Percentiles rank a stretch among this genome's conserved stretches.
phyloP scores from a whole-genome alignment of 768 basidiomycete genomes.

The Tylopilus felleus region DNA sequence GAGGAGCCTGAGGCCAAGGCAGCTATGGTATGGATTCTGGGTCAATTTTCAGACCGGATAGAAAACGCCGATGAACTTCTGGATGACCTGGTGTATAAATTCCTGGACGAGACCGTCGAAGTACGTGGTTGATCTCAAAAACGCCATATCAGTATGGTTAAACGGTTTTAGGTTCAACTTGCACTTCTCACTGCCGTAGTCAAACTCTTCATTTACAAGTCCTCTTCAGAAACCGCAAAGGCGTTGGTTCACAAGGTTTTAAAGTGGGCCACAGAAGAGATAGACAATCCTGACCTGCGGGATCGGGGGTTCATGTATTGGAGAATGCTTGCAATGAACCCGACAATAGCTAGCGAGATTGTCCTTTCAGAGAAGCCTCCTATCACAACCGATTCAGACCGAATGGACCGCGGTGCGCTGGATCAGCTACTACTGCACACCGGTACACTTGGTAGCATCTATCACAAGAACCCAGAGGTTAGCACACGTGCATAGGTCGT shows the following conservation, averaged over 20 bases:
- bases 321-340: constrained; percentile 93
- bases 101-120: constrained; percentile 92
- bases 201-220: constrained; percentile 92
- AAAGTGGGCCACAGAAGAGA: constrained; percentile 95
- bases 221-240: constrained; percentile 78
- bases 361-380: constrained; percentile 92
- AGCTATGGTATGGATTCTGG: constrained; percentile 97
- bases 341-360: constrained; percentile 81
- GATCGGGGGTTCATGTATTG: constrained; percentile 99
- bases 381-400: constrained; percentile 96
- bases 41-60: constrained; percentile 93
- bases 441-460: constrained; percentile 91
- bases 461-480: constrained; percentile 96
- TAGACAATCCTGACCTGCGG: constrained; percentile 96
- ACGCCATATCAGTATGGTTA: background rate
- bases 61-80: constrained; percentile 94
- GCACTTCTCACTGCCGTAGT: constrained; percentile 92
- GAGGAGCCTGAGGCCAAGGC: constrained; percentile 98
- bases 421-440: constrained; percentile 94
- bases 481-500: constrained; percentile 11
- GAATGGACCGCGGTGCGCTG: constrained; percentile 94
- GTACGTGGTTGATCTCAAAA: constrained; percentile 38
- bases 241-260: constrained; percentile 91
- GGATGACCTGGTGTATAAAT: constrained; percentile 86
- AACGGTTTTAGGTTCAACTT: constrained; percentile 74